phyloP scores from a whole-genome alignment of 768 basidiomycete genomes.

The Boletellus sp. region DNA sequence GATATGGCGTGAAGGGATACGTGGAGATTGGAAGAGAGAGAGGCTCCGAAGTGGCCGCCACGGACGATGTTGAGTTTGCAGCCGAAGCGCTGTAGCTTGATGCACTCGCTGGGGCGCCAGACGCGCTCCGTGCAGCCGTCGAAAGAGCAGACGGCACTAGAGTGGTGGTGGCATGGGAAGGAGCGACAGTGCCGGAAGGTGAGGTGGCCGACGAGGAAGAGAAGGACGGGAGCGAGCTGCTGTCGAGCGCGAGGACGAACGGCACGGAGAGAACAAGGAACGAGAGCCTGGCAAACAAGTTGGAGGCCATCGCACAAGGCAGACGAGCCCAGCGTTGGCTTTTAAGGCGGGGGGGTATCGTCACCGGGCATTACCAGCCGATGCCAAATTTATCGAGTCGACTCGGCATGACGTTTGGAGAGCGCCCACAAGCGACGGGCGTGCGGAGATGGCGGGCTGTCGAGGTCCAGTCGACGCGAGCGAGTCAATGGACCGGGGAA shows the following conservation, averaged over 20 bases:
- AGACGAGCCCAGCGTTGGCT: no score
- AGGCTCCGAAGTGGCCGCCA: constrained; percentile 19
- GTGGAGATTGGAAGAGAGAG: constrained; percentile 37
- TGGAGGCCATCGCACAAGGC: constrained; percentile 15
- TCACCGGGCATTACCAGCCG: no score
- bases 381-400: no score
- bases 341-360: no score
- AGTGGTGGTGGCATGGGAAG: neutral
- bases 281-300: constrained; percentile 5
- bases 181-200: neutral
- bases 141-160: constrained; percentile 4
- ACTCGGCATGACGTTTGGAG: no score
- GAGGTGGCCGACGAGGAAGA: constrained; percentile 2
- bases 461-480: no score
- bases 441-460: no score
- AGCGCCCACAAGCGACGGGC: no score
- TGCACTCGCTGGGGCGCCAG: neutral
- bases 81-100: constrained; percentile 10
- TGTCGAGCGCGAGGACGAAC: neutral
- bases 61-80: neutral
- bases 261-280: constrained; percentile 14
- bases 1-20: constrained; percentile 55
- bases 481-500: no score
- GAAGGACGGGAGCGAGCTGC: neutral
- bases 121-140: neutral